Evolutionary conservation across 768 basidiomycete species (phyloP), one percentile per base, ranked within the genome.

Genomic region (Tricholoma bakamatsutake): DNA sequence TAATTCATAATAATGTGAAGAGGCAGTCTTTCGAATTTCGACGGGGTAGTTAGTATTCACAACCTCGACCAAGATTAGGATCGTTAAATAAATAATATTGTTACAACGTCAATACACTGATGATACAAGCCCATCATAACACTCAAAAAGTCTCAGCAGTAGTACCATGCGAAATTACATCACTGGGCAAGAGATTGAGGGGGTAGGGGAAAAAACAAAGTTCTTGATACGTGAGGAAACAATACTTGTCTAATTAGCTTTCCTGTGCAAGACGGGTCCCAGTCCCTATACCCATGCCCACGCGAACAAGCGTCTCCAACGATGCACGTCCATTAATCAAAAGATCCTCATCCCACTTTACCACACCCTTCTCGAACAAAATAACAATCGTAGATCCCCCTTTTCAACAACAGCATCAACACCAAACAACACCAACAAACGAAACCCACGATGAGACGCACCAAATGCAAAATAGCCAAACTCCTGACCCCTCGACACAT

Each of bases 391-490:
- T 95, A 28, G 92, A 95, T 1, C 93, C 94, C 54, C 92, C 90
- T 93, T 55, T n/a, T 1, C 6, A 8, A 50, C 18, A n/a, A 15
- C 27, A 17, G 21, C 27, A 47, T 57, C 43, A 37, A 30, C 31
- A 53, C 30, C n/a, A 21, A 24, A 27, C n/a, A n/a, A 49, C 17
- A 55, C 54, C 11, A 39, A 9, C 8, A 13, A 52, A 6, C 30
- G 24, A 46, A 34, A 58, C n/a, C 27, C 17, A 43, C 59, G 37
- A 49, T 28, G 5, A 24, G 21, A 73, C 83, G 4, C 52, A 90
- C 95, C 96, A 63, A 98, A 98, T 0, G 93, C 94, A 64, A 98
- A 98, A 66, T 91, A 96, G 1, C 93, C 91, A 64, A 96, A 82
- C 65, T 98, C 96, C 58, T 98, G 82, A 2, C 94, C 94, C 11